phyloP scores from a whole-genome alignment of 176 grass and related monocot species.

The Oryza rufipogon region DNA sequence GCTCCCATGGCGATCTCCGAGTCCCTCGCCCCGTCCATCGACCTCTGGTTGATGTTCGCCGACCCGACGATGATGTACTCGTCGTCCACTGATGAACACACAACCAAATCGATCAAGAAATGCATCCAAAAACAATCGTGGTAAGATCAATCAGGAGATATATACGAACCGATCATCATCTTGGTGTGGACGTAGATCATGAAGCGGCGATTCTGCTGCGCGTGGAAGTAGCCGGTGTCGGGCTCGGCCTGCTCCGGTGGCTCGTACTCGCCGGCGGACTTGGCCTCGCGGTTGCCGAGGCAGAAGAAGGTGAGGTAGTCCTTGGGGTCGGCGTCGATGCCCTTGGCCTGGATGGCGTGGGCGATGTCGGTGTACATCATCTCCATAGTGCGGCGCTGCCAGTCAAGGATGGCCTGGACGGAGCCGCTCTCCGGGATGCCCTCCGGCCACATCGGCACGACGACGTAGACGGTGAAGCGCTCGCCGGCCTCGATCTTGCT shows the following conservation, averaged over 20 bases:
- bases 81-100: slow-evolving; percentile 64
- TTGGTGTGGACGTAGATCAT: slow-evolving; percentile 99
- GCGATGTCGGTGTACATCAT: slow-evolving; percentile 96
- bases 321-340: slow-evolving; percentile 65
- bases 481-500: slow-evolving; percentile 90
- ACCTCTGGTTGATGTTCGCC: slow-evolving; percentile 91
- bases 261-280: slow-evolving; percentile 64
- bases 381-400: slow-evolving; percentile 85
- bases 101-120: neutral
- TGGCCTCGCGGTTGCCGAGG: slow-evolving; percentile 80
- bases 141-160: neutral
- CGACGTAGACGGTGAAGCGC: slow-evolving; percentile 72
- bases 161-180: slow-evolving; percentile 82
- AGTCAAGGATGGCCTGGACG: slow-evolving; percentile 94
- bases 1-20: slow-evolving; percentile 87
- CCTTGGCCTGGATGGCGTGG: slow-evolving; percentile 71
- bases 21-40: slow-evolving; percentile 83
- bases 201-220: slow-evolving; percentile 81
- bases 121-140: neutral
- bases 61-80: slow-evolving; percentile 96
- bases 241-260: slow-evolving; percentile 65
- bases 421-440: slow-evolving; percentile 82
- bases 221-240: slow-evolving; percentile 64
- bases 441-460: slow-evolving; percentile 98
- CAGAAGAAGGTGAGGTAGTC: slow-evolving; percentile 95